phyloP scores from a whole-genome alignment of 306 rosid genomes.

The Cucumis hystrix region DNA sequence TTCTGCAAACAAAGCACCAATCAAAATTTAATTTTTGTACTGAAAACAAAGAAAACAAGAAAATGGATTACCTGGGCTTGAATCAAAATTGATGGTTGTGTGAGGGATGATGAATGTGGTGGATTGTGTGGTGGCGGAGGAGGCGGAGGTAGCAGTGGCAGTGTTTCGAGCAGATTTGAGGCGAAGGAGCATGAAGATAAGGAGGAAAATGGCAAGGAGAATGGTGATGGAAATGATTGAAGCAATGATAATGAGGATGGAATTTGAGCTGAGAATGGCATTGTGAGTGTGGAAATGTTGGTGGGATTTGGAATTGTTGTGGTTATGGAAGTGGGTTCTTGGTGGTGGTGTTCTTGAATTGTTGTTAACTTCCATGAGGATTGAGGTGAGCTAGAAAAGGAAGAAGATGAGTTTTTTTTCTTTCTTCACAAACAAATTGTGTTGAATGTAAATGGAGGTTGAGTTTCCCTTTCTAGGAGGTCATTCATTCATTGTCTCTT shows the following conservation, averaged over 20 bases:
- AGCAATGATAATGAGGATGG: constrained; percentile 31
- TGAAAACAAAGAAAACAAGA: not conserved
- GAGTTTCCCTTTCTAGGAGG: constrained; percentile 20
- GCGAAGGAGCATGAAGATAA: constrained; percentile 43
- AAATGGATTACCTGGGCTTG: constrained; percentile 54
- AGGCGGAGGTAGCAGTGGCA: not conserved
- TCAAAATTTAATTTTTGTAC: not conserved
- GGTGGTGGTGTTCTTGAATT: constrained; percentile 4
- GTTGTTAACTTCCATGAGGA: constrained; percentile 56
- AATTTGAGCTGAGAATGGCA: constrained; percentile 35
- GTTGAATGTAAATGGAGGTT: constrained; percentile 8
- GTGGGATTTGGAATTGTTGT: constrained; percentile 23
- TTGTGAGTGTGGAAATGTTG: constrained; percentile 14
- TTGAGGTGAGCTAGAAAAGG: not conserved
- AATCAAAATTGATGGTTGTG: constrained; percentile 25
- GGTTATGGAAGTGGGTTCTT: constrained; percentile 18
- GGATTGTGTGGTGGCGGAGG: constrained; percentile 10
- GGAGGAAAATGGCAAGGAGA: constrained; percentile 31
- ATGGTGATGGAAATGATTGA: constrained; percentile 18
- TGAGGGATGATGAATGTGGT: constrained; percentile 47
- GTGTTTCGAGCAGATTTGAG: constrained; percentile 29
- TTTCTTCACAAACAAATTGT: too few relatives aligned
- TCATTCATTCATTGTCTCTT: not conserved
- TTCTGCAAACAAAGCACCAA: constrained; percentile 23
- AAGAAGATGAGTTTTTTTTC: not conserved